Evolutionary conservation across 352 stramenopile genomes (phyloP).

Genomic region (Phytophthora pini): DNA sequence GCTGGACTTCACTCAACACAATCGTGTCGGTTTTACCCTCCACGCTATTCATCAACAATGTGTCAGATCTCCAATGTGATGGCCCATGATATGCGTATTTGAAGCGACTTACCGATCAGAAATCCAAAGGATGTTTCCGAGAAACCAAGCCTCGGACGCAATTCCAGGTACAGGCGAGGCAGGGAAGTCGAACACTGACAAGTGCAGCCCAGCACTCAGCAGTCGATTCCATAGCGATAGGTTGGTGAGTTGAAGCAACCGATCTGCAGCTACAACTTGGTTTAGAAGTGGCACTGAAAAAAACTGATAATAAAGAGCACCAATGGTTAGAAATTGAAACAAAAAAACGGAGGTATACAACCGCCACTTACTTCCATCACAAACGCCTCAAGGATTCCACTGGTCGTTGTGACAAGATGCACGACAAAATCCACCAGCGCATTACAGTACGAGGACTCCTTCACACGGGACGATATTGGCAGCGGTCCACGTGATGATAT

Average conservation of each 20-base stretch:
- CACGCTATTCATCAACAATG: constrained; percentile 32
- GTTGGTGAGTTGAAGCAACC: constrained; percentile 33
- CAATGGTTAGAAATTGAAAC: background rate
- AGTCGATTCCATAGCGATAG: constrained; percentile 40
- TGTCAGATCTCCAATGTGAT: background rate
- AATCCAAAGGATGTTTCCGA: constrained; percentile 72
- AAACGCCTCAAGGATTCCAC: constrained; percentile 34
- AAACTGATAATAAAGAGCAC: constrained; percentile 33
- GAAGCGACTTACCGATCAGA: constrained; percentile 36
- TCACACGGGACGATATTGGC: constrained; percentile 21
- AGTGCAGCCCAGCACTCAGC: constrained; percentile 30
- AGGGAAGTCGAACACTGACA: constrained; percentile 46
- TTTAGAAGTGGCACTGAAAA: constrained; percentile 54
- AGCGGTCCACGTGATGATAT: constrained; percentile 28
- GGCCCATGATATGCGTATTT: background rate
- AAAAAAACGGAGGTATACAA: background rate
- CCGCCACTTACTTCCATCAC: constrained; percentile 34
- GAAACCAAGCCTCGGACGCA: constrained; percentile 59
- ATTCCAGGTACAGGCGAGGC: constrained; percentile 53
- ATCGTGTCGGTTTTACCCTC: constrained; percentile 31
- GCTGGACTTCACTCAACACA: constrained; percentile 44
- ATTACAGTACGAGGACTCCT: constrained; percentile 33
- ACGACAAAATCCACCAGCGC: constrained; percentile 36
- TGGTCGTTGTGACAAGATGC: constrained; percentile 28
- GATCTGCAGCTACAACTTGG: constrained; percentile 32